A percentile compares a stretch with the other conserved stretches of the same genome.
phyloP scores from a whole-genome alignment of 768 basidiomycete species.

The Tulasnella sp. region DNA sequence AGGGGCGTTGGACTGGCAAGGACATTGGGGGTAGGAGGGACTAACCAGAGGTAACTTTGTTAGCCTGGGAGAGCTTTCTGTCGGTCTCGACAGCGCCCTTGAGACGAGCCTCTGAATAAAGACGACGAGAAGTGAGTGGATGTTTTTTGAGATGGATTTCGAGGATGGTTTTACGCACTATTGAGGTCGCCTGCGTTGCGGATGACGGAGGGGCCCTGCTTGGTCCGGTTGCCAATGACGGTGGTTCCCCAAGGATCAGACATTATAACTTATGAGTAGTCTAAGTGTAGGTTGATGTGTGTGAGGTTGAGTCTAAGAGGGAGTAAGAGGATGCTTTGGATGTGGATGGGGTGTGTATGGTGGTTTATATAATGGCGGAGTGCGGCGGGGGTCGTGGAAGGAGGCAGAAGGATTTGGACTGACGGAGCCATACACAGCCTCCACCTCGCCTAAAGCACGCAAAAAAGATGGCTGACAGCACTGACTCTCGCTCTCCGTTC shows the following conservation, averaged over 20 bases:
- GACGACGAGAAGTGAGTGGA: neutral
- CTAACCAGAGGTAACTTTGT: conserved; percentile 43
- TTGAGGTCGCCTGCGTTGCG: neutral
- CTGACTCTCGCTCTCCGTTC: neutral
- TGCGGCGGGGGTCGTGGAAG: neutral
- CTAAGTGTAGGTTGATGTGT: conserved; percentile 13
- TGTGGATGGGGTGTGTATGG: neutral
- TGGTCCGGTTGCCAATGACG: neutral
- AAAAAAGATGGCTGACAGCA: neutral
- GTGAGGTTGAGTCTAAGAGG: neutral
- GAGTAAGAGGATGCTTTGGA: neutral
- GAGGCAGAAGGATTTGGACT: neutral
- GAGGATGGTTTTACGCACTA: conserved; percentile 20
- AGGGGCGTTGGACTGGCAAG: conserved; percentile 27
- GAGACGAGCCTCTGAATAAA: conserved; percentile 46
- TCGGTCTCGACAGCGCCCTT: conserved; percentile 70
- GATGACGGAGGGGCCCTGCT: conserved; percentile 11
- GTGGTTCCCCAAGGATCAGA: neutral
- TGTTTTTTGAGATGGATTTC: neutral
- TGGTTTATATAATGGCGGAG: neutral
- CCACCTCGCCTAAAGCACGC: conserved; percentile 1
- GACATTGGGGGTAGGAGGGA: neutral
- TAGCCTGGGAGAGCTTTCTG: conserved; percentile 50
- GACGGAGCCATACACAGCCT: neutral
- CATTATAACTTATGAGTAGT: neutral